Percentiles rank a stretch among this genome's conserved stretches.
phyloP scores from a whole-genome alignment of 192 early-diverging fungal species.

The Dispira parvispora region DNA sequence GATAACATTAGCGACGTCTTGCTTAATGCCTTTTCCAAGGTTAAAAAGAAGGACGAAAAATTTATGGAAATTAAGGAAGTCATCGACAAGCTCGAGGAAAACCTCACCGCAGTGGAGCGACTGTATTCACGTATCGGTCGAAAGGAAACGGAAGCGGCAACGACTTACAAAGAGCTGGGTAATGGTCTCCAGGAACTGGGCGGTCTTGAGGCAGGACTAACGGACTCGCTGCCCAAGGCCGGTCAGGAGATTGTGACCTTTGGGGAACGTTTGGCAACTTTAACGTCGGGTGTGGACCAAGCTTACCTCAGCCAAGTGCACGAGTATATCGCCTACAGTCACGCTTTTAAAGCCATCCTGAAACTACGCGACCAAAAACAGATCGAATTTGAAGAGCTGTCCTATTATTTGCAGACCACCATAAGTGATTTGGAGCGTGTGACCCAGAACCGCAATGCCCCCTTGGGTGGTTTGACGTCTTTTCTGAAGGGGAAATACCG shows the following conservation, averaged over 20 bases:
- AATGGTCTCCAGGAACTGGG: constrained; percentile 55
- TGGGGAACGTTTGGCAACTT: constrained; percentile 42
- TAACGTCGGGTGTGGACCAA: constrained; percentile 21
- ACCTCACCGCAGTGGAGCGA: constrained; percentile 71
- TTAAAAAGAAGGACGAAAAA: constrained; percentile 71
- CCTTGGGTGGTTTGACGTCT: constrained; percentile 37
- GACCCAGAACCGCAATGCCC: constrained; percentile 26
- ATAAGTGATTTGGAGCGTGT: constrained; percentile 54
- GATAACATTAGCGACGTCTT: constrained; percentile 73
- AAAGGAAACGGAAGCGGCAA: constrained; percentile 59
- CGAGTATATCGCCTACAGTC: constrained; percentile 57
- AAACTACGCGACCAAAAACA: constrained; percentile 86
- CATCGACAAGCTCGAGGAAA: constrained; percentile 72
- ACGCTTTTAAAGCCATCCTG: constrained; percentile 44
- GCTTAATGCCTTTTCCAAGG: constrained; percentile 77
- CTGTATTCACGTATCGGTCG: constrained; percentile 58
- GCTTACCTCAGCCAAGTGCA: constrained; percentile 58
- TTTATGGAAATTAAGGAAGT: constrained; percentile 71
- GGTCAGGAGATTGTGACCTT: constrained; percentile 33
- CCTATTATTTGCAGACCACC: constrained; percentile 55
- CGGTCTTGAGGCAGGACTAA: constrained; percentile 73
- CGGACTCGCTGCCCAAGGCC: constrained; percentile 54
- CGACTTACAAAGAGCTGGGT: constrained; percentile 68
- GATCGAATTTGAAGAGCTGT: constrained; percentile 82
- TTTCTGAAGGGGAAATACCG: constrained; percentile 78